Conservation (phyloP, 2,329 filamentous ascomycete species). For the Thielaviopsis musarum region DNA sequence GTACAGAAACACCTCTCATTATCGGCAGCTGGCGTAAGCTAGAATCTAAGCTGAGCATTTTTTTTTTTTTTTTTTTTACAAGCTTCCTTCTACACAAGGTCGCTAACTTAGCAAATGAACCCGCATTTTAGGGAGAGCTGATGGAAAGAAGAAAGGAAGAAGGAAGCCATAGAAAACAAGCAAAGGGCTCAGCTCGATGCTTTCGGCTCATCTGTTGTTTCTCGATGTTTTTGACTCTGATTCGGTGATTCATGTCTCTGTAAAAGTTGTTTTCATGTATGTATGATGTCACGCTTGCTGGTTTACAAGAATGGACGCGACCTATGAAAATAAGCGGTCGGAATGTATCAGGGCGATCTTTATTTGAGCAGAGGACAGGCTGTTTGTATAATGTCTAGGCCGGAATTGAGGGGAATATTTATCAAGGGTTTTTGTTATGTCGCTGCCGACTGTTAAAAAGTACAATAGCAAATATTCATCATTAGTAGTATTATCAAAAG, state of each 20-base stretch:
- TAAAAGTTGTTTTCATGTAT: background rate
- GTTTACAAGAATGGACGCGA: background rate
- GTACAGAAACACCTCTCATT: background rate
- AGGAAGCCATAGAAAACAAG: background rate
- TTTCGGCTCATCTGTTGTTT: background rate
- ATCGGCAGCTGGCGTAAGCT: background rate
- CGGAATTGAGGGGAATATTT: background rate
- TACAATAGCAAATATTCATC: too few relatives aligned
- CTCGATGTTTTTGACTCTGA: background rate
- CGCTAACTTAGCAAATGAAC: background rate
- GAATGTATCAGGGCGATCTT: background rate
- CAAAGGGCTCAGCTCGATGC: background rate
- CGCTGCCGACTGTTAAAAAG: too few relatives aligned
- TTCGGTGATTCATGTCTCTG: too few relatives aligned
- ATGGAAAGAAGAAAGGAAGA: background rate
- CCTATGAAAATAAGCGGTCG: background rate
- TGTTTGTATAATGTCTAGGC: background rate
- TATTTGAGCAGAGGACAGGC: background rate
- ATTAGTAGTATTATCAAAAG: too few relatives aligned
- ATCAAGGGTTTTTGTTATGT: background rate
- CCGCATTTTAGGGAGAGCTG: background rate
- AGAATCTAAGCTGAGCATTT: too few relatives aligned
- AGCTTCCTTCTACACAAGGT: background rate
- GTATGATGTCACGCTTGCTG: background rate
- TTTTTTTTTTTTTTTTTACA: too few relatives aligned